Percentiles rank a stretch among this genome's conserved stretches.
Conservation (phyloP, 352 stramenopile genomes). For the Phytophthora quininea region DNA sequence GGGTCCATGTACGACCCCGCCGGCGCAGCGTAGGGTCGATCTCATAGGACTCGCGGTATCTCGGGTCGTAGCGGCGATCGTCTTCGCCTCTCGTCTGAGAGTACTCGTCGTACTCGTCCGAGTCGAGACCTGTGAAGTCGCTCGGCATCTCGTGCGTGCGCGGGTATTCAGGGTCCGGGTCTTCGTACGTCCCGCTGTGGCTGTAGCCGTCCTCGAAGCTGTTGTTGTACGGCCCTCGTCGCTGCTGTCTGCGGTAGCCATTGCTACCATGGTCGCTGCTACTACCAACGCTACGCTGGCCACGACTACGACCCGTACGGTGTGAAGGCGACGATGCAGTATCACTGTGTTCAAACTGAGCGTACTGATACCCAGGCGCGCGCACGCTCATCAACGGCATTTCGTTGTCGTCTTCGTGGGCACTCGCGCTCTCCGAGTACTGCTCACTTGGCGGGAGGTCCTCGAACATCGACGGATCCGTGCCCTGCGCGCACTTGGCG, state of each 20-base stretch:
- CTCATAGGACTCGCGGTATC: conserved; percentile 38
- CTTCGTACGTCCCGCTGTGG: conserved; percentile 29
- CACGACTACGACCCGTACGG: conserved; percentile 2
- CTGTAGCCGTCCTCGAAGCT: conserved; percentile 29
- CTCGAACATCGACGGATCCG: conserved; percentile 36
- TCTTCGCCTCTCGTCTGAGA: conserved; percentile 21
- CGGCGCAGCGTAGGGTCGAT: conserved; percentile 23
- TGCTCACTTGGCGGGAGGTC: conserved; percentile 30
- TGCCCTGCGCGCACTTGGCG: conserved; percentile 48
- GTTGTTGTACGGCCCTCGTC: conserved; percentile 19
- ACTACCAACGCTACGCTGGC: conserved; percentile 16
- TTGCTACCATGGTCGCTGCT: conserved; percentile 28
- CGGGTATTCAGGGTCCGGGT: conserved; percentile 30
- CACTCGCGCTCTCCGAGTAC: conserved; percentile 39
- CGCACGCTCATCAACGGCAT: conserved; percentile 32
- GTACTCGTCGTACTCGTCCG: conserved; percentile 26
- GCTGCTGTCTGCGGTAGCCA: conserved; percentile 11
- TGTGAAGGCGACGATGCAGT: conserved; percentile 17
- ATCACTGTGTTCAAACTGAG: conserved; percentile 29
- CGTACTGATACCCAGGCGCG: conserved; percentile 37
- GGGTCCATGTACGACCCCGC: conserved; percentile 27
- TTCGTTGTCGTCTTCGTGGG: conserved; percentile 30
- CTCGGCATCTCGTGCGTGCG: conserved; percentile 29
- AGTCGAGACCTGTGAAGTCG: conserved; percentile 20
- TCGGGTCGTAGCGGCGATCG: conserved; percentile 31